Conservation (phyloP, 2,329 filamentous ascomycete genomes). For the Onygenales sp. region DNA sequence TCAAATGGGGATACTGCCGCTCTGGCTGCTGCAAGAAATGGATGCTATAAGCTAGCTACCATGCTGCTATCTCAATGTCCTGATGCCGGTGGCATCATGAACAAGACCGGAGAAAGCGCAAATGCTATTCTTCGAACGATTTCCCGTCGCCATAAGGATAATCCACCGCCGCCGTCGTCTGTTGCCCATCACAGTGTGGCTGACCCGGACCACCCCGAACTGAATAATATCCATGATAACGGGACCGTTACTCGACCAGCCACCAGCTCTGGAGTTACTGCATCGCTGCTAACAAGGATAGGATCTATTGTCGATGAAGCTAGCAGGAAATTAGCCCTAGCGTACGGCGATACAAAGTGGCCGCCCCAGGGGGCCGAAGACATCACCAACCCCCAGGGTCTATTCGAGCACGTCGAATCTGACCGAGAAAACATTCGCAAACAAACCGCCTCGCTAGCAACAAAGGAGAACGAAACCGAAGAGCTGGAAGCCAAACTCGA, state of each 20-base stretch:
- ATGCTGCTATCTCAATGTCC: conserved; percentile 67
- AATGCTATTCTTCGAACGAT: conserved; percentile 69
- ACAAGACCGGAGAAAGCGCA: conserved; percentile 70
- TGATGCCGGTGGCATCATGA: conserved; percentile 65
- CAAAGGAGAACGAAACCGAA: conserved; percentile 28
- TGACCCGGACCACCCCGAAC: conserved; percentile 15
- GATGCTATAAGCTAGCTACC: conserved; percentile 65
- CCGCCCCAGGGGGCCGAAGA: conserved; percentile 45
- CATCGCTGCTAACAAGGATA: conserved; percentile 59
- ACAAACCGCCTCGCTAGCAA: conserved; percentile 26
- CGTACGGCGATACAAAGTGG: conserved; percentile 49
- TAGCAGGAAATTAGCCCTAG: conserved; percentile 55
- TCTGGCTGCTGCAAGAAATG: conserved; percentile 75
- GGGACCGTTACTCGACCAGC: not conserved
- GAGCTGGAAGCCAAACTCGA: conserved; percentile 26
- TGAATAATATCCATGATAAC: not conserved
- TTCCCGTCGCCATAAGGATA: conserved; percentile 59
- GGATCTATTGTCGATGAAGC: conserved; percentile 61
- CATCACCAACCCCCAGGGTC: conserved; percentile 31
- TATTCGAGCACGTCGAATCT: conserved; percentile 33
- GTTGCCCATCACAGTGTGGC: conserved; percentile 31
- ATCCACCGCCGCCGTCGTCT: conserved; percentile 64
- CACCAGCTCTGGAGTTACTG: conserved; percentile 46
- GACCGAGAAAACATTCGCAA: conserved; percentile 35
- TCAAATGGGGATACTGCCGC: conserved; percentile 85